Base-by-base conservation (phyloP, 2,329 filamentous ascomycete genomes). In the Alternaria rosae region DNA sequence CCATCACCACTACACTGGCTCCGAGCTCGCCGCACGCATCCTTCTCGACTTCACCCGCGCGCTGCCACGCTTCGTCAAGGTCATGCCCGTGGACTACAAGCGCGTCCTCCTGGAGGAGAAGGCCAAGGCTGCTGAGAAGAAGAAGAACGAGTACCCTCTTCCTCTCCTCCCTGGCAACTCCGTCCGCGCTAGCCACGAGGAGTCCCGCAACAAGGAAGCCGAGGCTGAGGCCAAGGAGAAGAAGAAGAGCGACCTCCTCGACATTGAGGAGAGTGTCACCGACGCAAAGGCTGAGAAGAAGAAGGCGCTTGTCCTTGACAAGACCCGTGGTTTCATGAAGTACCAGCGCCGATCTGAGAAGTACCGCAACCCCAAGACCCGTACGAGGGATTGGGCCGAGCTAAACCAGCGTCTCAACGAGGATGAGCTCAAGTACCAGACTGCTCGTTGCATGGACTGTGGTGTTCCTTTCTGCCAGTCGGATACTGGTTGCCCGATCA, bases 401-500 rank as follows among this genome's bases (percentile, higher is more conserved):
- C 87, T 98, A 48, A 95, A 91, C 61, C 88, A 88, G 74, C 91
- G 94, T 61, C 87, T 98, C 51, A 93, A 92, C 68, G 93, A 97
- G 80, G 94, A 97, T 71, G 93, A 97, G 82, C 88, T 97, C 68
- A 97, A 97, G 84, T 97, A 97, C 77, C 94, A 98, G 82, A 91
- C 93, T 48, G 94, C 94, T 64, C 92, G 94, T 68, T 98, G 94
- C 85, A 98, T 98, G 94, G 94, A 98, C 83, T 98, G 94, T 65
- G 94, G 94, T 88, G 94, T 98, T 64, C 94, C 94, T 2, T 98
- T 98, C 87, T 98, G 94, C 74, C 94, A 98, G 81, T 97, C 93
- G 20, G 94, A 98, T 72, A 93, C 92, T 67, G 94, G 94, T 51
- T 98, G 94, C 78, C 94, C 94, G 2, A 97, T 97, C 79, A 93